Percentiles rank a stretch among this genome's conserved stretches.
Evolutionary conservation across 768 basidiomycete species (phyloP).

Genomic region (Mycena olivaceomarginata): DNA sequence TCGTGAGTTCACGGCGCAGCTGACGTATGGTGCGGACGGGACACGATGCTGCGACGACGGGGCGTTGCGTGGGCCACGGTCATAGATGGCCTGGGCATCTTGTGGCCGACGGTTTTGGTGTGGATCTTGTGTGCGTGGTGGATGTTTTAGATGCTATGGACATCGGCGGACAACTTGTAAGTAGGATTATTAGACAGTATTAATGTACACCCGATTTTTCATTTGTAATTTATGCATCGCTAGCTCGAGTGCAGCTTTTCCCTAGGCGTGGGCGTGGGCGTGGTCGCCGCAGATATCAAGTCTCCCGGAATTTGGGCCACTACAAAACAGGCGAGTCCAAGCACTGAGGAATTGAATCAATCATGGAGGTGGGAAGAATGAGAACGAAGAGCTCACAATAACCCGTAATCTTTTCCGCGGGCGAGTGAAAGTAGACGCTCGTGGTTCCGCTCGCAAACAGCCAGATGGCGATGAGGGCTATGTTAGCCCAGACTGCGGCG

Average conservation of each 20-base stretch:
- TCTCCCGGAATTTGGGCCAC: constrained; percentile 42
- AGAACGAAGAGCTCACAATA: constrained; percentile 74
- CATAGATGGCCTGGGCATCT: constrained; percentile 61
- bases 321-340: constrained; percentile 44
- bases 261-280: constrained; percentile 3
- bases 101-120: constrained; percentile 59
- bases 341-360: constrained; percentile 27
- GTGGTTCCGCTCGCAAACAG: constrained; percentile 87
- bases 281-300: neutral
- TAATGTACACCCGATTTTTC: constrained; percentile 25
- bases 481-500: constrained; percentile 66
- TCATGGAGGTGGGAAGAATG: too few species aligned
- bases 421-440: constrained; percentile 93
- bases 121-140: constrained; percentile 64
- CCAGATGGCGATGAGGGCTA: constrained; percentile 77
- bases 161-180: constrained; percentile 11
- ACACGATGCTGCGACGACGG: constrained; percentile 47
- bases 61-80: constrained; percentile 58
- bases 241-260: constrained; percentile 28
- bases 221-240: constrained; percentile 6
- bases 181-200: constrained; percentile 33
- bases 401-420: constrained; percentile 91
- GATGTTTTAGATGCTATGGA: constrained; percentile 48
- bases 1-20: constrained; percentile 37
- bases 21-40: constrained; percentile 41